These are phyloP conservation scores for Chlorella sp. DNA, from an alignment of 139 green algal genomes.

Conservation along the genomic window DNA sequence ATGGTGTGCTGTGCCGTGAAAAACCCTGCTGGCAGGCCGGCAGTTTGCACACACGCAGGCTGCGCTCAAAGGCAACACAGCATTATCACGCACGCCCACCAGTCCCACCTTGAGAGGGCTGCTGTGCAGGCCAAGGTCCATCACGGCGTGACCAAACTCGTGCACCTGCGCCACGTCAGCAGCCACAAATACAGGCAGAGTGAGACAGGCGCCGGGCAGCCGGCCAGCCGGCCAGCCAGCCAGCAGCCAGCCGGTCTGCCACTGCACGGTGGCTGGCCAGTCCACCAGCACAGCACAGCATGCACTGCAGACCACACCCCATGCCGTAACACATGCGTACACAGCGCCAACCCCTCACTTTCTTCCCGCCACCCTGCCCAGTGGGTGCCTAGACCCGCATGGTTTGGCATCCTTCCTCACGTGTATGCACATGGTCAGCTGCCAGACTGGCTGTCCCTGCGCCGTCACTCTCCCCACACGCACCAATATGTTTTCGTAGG, in stretches of 20 bases:
- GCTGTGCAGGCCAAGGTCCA: constrained; percentile 45
- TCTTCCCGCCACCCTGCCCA: background rate
- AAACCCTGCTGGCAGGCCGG: background rate
- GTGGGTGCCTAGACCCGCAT: no score
- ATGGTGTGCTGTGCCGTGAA: background rate
- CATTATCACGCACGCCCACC: background rate
- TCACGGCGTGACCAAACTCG: constrained; percentile 67
- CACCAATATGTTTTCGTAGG: constrained; percentile 71
- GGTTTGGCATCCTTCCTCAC: no score
- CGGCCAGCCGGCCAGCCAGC: no score
- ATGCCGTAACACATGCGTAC: no score
- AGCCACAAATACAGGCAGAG: background rate
- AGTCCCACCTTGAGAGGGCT: constrained; percentile 17
- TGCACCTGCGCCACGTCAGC: constrained; percentile 40
- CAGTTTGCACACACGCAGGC: background rate
- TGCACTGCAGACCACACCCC: no score
- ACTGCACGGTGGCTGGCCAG: no score
- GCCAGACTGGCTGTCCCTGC: no score
- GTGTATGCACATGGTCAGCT: no score
- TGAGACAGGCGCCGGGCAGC: no score
- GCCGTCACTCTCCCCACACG: background rate
- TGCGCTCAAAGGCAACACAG: background rate
- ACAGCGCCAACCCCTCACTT: no score
- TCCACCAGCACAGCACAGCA: no score
- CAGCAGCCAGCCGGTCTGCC: no score